Percentiles rank a stretch among this genome's conserved stretches.
phyloP scores from a whole-genome alignment of 495 filamentous ascomycete genomes.

The Tetracladium marchalianum region DNA sequence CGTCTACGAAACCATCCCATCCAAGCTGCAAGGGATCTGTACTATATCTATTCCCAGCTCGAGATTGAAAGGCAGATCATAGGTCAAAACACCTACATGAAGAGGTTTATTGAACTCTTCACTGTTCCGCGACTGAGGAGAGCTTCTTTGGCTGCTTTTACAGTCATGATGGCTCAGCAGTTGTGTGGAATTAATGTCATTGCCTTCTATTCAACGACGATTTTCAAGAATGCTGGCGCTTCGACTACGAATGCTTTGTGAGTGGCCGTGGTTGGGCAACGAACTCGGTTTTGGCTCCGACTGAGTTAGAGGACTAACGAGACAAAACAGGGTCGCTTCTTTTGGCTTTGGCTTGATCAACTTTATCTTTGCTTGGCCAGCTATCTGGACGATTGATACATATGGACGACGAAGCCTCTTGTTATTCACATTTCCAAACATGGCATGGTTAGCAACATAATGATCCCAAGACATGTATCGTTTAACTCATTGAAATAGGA shows the following conservation, averaged over 20 bases:
- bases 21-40: slow-evolving; percentile 69
- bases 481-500: no score
- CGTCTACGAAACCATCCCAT: slow-evolving; percentile 52
- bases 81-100: slow-evolving; percentile 31
- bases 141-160: slow-evolving; percentile 50
- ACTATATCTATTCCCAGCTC: slow-evolving; percentile 57
- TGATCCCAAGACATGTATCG: no score
- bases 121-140: slow-evolving; percentile 50
- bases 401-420: slow-evolving; percentile 69
- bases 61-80: slow-evolving; percentile 35
- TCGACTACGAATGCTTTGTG: slow-evolving; percentile 45
- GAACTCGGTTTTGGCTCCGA: no score
- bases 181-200: slow-evolving; percentile 74
- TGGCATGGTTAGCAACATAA: slow-evolving; percentile 45
- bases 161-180: slow-evolving; percentile 73
- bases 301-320: no score
- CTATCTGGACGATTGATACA: slow-evolving; percentile 77
- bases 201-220: slow-evolving; percentile 73
- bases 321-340: neutral
- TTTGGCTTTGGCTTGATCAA: slow-evolving; percentile 70
- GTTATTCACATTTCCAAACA: slow-evolving; percentile 77
- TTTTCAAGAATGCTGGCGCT: slow-evolving; percentile 58
- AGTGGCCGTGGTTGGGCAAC: no score
- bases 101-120: slow-evolving; percentile 47
- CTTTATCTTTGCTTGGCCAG: slow-evolving; percentile 76